Evolutionary conservation across 495 filamentous ascomycete genomes (phyloP).

Genomic region (Opeltia flavorubescens): DNA sequence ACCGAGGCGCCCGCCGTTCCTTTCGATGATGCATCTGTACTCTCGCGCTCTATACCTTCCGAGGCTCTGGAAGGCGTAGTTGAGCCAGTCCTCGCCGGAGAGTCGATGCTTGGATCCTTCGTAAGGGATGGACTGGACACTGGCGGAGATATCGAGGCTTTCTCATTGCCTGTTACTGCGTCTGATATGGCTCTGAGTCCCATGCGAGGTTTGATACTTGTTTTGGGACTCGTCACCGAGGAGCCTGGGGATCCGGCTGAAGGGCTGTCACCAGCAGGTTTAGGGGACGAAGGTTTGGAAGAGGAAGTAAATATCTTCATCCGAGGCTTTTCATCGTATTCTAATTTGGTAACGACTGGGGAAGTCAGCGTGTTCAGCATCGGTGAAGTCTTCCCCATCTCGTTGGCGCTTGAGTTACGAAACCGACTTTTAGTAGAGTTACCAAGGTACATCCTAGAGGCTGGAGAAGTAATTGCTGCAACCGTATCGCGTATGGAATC

Average conservation of each 20-base stretch:
- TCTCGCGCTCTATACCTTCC: conserved; percentile 64
- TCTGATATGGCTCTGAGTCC: conserved; percentile 75
- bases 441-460: conserved; percentile 49
- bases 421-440: conserved; percentile 31
- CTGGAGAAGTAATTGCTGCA: conserved; percentile 22
- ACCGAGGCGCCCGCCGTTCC: conserved; percentile 39
- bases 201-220: conserved; percentile 36
- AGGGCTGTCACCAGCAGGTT: conserved; percentile 32
- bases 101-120: conserved; percentile 53
- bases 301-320: conserved; percentile 31
- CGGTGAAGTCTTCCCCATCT: conserved; percentile 16
- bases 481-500: conserved; percentile 38
- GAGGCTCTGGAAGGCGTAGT: conserved; percentile 73
- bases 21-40: conserved; percentile 47
- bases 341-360: conserved; percentile 51
- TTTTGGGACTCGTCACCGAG: conserved; percentile 24
- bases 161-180: conserved; percentile 50
- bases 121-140: conserved; percentile 39
- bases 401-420: conserved; percentile 29
- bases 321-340: conserved; percentile 31
- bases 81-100: conserved; percentile 62
- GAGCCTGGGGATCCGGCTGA: conserved; percentile 38
- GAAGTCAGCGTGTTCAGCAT: conserved; percentile 27
- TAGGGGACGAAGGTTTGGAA: conserved; percentile 25
- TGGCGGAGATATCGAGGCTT: conserved; percentile 35